Evolutionary conservation across 1,284 basidiomycete genomes (phyloP), one percentile per base, ranked within the genome.

Genomic region (Leccinum angustisporum): DNA sequence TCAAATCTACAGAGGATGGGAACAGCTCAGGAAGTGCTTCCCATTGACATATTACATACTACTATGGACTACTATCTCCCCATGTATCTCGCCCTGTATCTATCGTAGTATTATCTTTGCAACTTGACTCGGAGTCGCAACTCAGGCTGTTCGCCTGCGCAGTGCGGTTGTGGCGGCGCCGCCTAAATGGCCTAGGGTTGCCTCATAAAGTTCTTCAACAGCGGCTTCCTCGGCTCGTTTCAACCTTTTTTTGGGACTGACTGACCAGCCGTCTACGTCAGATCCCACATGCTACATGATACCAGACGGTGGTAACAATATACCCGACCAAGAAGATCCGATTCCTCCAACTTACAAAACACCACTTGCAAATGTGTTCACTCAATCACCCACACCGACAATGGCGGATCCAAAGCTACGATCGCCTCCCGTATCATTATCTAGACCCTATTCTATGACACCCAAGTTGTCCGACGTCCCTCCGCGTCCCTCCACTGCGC

Each of bases 1-100:
- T 79, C 56, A 83, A 83, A 67, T 70, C 66, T 54, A 68, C 75
- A 40, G 54, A 71, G 30, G 72, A 72, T 40, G 68, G 57, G 53
- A 55, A 59, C 60, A 63, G 67, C 72, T 73, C 68, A 7, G 70
- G 72, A 68, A 74, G 73, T 62, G 54, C 55, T 16, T 1, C 63
- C 50, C 61, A 46, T 60, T 72, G 57, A 66, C 60, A 64, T 58
- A 51, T 55, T 61, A 61, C 52, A 53, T 16, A 10, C 30, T 56
- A 64, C 40, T 72, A 68, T 14, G 16, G 58, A 56, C 31, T 14
- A 52, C 57, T 33, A 57, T 61, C 57, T 65, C 59, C 58, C 48
- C 50, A 46, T 69, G 69, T 72, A 74, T 61, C 43, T 18, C 10
- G 57, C 55, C 27, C 60, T 40, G 63, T 60, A 38, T 33, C 54